Conservation (phyloP, 2,329 filamentous ascomycete species). For the Pyrenophora tritici-repentis region DNA sequence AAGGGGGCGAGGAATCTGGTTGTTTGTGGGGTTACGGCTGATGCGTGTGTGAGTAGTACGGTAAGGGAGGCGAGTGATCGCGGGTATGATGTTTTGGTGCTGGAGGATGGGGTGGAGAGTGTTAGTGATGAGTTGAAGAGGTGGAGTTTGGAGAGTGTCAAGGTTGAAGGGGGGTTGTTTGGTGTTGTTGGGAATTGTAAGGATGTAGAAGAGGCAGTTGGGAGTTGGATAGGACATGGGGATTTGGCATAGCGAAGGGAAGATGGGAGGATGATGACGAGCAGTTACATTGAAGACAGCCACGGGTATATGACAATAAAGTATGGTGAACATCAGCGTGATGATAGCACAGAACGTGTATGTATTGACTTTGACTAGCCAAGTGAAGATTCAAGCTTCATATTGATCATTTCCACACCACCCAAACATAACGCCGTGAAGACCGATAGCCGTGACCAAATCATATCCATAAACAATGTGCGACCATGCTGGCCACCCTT, state of each 20-base stretch:
- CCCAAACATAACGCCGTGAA: constrained; percentile 39
- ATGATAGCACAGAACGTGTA: constrained; percentile 9
- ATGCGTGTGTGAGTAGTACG: constrained; percentile 61
- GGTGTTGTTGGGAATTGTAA: constrained; percentile 28
- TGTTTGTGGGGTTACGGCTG: constrained; percentile 60
- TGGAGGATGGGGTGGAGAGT: constrained; percentile 55
- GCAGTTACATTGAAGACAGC: too few species aligned
- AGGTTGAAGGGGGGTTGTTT: constrained; percentile 38
- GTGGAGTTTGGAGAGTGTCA: constrained; percentile 36
- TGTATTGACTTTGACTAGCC: constrained; percentile 39
- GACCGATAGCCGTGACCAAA: constrained; percentile 36
- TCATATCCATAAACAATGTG: constrained; percentile 35
- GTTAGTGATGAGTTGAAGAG: constrained; percentile 35
- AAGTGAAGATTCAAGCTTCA: constrained; percentile 22
- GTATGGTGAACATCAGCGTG: too few species aligned
- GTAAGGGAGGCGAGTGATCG: constrained; percentile 62
- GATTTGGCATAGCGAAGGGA: not conserved
- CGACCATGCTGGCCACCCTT: constrained; percentile 7
- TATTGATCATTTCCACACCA: constrained; percentile 35
- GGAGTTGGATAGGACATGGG: constrained; percentile 22
- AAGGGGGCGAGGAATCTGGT: constrained; percentile 60
- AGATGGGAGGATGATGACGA: too few species aligned
- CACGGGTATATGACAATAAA: too few species aligned
- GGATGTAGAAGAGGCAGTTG: constrained; percentile 32
- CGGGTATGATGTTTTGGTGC: constrained; percentile 59